Evolutionary conservation across 1,284 basidiomycete genomes (phyloP), one percentile per base, ranked within the genome.

Genomic region (Tremellales sp.): DNA sequence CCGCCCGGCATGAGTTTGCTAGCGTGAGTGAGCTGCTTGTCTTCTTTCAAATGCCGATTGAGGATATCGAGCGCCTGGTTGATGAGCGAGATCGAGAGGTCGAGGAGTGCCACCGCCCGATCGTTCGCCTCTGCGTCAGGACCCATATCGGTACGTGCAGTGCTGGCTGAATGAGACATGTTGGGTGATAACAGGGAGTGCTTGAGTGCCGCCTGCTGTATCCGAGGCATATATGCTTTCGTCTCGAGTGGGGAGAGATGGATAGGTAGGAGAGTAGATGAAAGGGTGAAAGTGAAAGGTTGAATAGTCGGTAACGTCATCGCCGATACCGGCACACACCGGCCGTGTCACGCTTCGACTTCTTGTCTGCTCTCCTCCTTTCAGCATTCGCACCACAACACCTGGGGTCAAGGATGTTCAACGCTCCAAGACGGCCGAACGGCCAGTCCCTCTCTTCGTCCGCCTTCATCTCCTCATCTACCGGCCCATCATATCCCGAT

Each of bases 1-100:
- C 68, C 68, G 0, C 70, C 70, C 11, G 69, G 68, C 45, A 73
- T 65, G 17, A 73, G 46, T 11, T 45, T 37, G 43, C 64, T 67
- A 21, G 56, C 45, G 26, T 62, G 57, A n/a, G 10, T 37, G 12
- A 73, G 49, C 48, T 70, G 61, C 15, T 49, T 54, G 45, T 71
- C 67, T 2, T 46, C 44, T 17, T 44, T 45, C 19, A 70, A 51
- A 44, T 61, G 50, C 1, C 46, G 23, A 22, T 43, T 37, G 3
- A 72, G 54, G 2, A 72, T 52, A 42, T 70, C 64, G 17, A 67
- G 45, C 1, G 64, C 67, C 3, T 57, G 58, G 29, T 69, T 64
- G 26, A 71, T 40, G 27, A 73, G 56, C 0, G 58, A 56, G 17
- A 69, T 61, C 2, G 68, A 55, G 5, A 70, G 49, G n/a, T 61